Evolutionary conservation across 805 yeast species (phyloP).

Genomic region (Barnettozyma pratensis): DNA sequence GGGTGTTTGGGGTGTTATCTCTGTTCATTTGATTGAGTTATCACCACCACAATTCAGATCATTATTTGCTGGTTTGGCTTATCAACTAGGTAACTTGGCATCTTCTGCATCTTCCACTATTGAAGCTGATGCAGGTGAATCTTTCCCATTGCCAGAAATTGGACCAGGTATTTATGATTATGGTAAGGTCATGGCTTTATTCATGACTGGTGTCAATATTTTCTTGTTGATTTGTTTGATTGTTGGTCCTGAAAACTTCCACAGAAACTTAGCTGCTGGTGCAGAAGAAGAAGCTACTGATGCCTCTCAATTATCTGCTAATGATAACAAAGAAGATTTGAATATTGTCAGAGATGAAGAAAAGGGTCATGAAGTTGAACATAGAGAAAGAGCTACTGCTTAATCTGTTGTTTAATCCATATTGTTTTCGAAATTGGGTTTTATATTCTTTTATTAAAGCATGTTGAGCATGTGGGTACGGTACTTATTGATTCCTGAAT

Average conservation of each 20-base stretch:
- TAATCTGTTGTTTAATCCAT: neutral
- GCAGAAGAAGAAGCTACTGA: conserved; percentile 14
- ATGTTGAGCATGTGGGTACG: neutral
- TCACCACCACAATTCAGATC: conserved; percentile 62
- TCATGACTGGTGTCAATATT: conserved; percentile 61
- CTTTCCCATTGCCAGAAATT: conserved; percentile 18
- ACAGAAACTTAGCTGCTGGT: conserved; percentile 29
- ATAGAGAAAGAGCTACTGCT: neutral
- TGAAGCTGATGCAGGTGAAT: conserved; percentile 39
- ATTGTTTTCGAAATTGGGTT: neutral
- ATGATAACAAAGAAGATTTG: conserved; percentile 2
- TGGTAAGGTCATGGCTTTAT: conserved; percentile 66
- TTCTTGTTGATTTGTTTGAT: conserved; percentile 42
- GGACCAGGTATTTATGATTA: conserved; percentile 42
- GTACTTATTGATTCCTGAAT: neutral
- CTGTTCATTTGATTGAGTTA: conserved; percentile 60
- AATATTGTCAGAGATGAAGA: conserved; percentile 3
- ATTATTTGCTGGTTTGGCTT: conserved; percentile 54
- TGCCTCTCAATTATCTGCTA: conserved; percentile 14
- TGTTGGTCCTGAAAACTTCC: conserved; percentile 54
- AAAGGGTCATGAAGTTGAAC: conserved; percentile 4
- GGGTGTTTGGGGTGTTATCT: conserved; percentile 73
- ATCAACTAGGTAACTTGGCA: conserved; percentile 28
- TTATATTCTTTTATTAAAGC: neutral
- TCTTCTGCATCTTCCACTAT: conserved; percentile 58